Evolutionary conservation across 2,329 filamentous ascomycete species (phyloP).

Genomic region (Sporothrix euskadiensis): DNA sequence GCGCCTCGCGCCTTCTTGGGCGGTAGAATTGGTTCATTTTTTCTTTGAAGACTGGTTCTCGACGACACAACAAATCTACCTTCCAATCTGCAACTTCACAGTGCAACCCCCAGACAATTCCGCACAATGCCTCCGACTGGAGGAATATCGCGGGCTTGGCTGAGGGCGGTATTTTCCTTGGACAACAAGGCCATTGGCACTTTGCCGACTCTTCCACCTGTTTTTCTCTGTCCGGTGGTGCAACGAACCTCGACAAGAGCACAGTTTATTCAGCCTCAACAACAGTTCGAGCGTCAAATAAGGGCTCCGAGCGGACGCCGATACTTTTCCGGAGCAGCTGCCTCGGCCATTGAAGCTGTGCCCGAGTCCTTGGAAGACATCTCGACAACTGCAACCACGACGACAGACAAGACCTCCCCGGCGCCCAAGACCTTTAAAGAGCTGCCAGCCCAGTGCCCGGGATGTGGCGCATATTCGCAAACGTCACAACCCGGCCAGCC

Average conservation of each 20-base stretch:
- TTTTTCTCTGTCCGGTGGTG: constrained; percentile 31
- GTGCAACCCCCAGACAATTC: background rate
- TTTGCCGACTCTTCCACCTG: constrained; percentile 19
- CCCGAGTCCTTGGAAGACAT: background rate
- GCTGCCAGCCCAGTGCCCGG: constrained; percentile 60
- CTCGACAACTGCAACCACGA: background rate
- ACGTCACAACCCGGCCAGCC: constrained; percentile 52
- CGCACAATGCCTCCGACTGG: constrained; percentile 24
- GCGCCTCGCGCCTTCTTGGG: background rate
- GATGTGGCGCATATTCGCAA: constrained; percentile 66
- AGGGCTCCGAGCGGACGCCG: background rate
- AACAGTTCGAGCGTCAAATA: background rate
- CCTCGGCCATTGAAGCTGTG: background rate
- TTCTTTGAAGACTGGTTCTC: background rate
- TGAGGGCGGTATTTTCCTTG: constrained; percentile 29
- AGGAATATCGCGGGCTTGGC: constrained; percentile 27
- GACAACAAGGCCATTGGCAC: constrained; percentile 18
- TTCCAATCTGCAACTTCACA: background rate
- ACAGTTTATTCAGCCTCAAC: background rate
- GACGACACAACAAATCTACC: background rate
- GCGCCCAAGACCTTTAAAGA: background rate
- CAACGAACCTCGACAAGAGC: background rate
- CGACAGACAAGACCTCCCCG: background rate
- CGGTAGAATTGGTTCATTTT: background rate
- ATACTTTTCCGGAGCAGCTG: background rate